Conservation (phyloP, 352 stramenopile species). For the Pythium grandisporangium region DNA sequence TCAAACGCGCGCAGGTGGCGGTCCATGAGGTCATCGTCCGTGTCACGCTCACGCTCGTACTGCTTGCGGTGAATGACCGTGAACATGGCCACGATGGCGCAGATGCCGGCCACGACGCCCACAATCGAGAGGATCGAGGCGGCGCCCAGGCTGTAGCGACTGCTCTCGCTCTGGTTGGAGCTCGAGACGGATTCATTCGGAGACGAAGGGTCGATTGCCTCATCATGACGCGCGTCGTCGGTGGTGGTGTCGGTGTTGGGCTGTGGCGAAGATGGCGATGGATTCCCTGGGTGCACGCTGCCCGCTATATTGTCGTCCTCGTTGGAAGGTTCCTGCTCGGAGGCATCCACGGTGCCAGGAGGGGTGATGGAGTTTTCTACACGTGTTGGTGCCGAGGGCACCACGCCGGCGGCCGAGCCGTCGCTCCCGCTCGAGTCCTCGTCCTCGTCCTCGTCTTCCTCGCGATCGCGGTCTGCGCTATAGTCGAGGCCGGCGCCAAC, state of each 20-base stretch:
- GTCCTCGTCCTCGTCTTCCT: background rate
- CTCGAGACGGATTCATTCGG: conserved; percentile 20
- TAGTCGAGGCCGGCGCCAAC: background rate
- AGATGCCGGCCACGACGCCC: conserved; percentile 54
- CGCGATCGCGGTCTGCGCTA: background rate
- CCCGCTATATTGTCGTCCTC: too few species aligned
- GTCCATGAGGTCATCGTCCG: conserved; percentile 27
- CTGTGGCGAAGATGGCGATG: too few species aligned
- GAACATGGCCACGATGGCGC: conserved; percentile 43
- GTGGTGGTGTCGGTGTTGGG: background rate
- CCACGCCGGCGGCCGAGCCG: too few species aligned
- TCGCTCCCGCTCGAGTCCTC: background rate
- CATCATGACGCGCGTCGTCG: too few species aligned
- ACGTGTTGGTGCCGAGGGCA: too few species aligned
- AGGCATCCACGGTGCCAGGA: too few species aligned
- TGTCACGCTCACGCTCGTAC: conserved; percentile 35
- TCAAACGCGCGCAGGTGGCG: too few species aligned
- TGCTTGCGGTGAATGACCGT: conserved; percentile 52
- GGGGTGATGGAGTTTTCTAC: too few species aligned
- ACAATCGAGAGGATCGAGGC: conserved; percentile 65
- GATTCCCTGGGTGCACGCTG: too few species aligned
- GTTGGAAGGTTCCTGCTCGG: too few species aligned
- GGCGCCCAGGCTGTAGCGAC: conserved; percentile 43
- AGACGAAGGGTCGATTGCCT: too few species aligned
- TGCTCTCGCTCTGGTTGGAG: conserved; percentile 31